Conservation (phyloP, 1,139 yeast species). For the Yamadazyma kanchanaburiensis region DNA sequence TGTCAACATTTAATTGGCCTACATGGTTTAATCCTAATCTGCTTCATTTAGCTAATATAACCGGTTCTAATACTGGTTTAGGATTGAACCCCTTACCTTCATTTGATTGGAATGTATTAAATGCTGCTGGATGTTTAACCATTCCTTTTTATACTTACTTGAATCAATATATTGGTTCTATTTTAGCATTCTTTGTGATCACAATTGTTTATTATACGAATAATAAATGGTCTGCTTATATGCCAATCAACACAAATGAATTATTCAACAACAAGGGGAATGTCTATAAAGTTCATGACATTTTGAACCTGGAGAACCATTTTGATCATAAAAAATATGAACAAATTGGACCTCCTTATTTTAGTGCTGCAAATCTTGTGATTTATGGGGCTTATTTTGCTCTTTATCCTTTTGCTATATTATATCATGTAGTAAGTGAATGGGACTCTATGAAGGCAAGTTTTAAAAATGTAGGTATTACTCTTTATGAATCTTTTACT, state of each 20-base stretch:
- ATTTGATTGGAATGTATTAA: conserved; percentile 44
- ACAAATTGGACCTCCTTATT: conserved; percentile 41
- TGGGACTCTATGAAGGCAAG: conserved; percentile 44
- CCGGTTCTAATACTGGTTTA: conserved; percentile 37
- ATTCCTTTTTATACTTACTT: conserved; percentile 38
- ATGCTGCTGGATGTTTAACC: conserved; percentile 39
- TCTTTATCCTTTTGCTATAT: conserved; percentile 40
- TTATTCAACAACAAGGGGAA: conserved; percentile 33
- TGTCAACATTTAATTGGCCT: conserved; percentile 46
- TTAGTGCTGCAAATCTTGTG: conserved; percentile 40
- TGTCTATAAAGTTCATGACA: conserved; percentile 30
- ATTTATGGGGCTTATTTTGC: conserved; percentile 42
- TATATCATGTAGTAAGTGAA: conserved; percentile 37
- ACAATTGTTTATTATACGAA: conserved; percentile 33
- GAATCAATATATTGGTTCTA: conserved; percentile 33
- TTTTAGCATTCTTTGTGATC: conserved; percentile 31
- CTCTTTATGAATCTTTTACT: conserved; percentile 28
- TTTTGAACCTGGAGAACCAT: conserved; percentile 26
- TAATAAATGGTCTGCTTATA: conserved; percentile 37
- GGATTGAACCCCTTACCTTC: conserved; percentile 45
- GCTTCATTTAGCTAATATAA: conserved; percentile 36
- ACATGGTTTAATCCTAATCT: conserved; percentile 43
- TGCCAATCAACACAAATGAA: conserved; percentile 38
- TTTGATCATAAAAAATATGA: conserved; percentile 30
- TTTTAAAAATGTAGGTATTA: conserved; percentile 32